Evolutionary conservation across 129 eudicot genomes (phyloP).

Genomic region (Saussurea involucrata): DNA sequence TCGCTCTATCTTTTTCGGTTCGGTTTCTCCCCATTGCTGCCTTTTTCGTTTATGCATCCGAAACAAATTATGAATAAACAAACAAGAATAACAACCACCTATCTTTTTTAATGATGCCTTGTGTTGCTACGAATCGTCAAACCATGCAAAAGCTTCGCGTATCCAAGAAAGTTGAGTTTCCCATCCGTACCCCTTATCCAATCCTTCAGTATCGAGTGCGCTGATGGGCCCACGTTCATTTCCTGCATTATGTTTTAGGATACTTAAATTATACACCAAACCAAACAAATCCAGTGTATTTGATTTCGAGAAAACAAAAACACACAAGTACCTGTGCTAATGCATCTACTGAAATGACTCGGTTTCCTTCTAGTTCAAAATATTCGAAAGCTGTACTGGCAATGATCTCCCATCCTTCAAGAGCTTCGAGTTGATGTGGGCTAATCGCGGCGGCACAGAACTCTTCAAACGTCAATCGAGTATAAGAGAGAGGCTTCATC

Average conservation of each 20-base stretch:
- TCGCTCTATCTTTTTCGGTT: constrained; percentile 21
- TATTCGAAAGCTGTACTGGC: constrained; percentile 54
- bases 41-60: constrained; percentile 9
- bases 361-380: constrained; percentile 78
- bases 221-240: constrained; percentile 63
- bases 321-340: constrained; percentile 53
- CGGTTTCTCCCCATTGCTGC: constrained; percentile 7
- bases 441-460: constrained; percentile 90
- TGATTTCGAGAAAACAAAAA: not conserved
- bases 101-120: constrained; percentile 46
- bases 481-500: constrained; percentile 78
- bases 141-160: constrained; percentile 93
- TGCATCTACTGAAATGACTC: constrained; percentile 56
- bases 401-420: constrained; percentile 66
- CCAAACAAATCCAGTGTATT: not conserved
- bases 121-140: constrained; percentile 75
- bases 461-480: constrained; percentile 79
- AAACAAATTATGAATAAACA: constrained; percentile 14
- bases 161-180: constrained; percentile 71
- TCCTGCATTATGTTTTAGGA: constrained; percentile 41
- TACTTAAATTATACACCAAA: not conserved
- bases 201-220: constrained; percentile 72
- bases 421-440: constrained; percentile 82
- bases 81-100: constrained; percentile 15
- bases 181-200: constrained; percentile 77